A percentile compares a stretch with the other conserved stretches of the same genome.
These are phyloP conservation scores for Epichloe amarillans DNA, from an alignment of 2,329 filamentous ascomycete species.

Conservation along the genomic window DNA sequence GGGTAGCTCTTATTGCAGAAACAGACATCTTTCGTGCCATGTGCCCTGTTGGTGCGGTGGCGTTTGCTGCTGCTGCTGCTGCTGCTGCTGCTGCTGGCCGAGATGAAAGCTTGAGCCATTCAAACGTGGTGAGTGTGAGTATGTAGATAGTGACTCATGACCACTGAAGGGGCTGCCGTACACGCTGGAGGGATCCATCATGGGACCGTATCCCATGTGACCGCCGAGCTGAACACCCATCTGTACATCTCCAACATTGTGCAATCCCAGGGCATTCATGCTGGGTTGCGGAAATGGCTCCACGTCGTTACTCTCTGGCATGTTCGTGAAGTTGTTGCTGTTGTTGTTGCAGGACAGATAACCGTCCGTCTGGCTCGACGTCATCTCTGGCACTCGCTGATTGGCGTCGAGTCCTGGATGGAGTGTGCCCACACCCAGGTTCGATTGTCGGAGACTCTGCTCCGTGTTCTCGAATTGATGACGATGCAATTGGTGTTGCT, in stretches of 20 bases:
- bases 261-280: slow-evolving; percentile 20
- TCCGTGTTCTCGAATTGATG: slow-evolving; percentile 16
- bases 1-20: slow-evolving; percentile 4
- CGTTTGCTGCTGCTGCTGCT: neutral
- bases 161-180: slow-evolving; percentile 24
- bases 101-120: slow-evolving; percentile 6
- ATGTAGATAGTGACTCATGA: slow-evolving; percentile 22
- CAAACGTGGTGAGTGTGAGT: slow-evolving; percentile 21
- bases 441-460: slow-evolving; percentile 13
- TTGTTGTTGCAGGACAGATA: slow-evolving; percentile 11
- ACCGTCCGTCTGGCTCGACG: slow-evolving; percentile 10
- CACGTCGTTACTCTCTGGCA: slow-evolving; percentile 13
- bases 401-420: slow-evolving; percentile 13
- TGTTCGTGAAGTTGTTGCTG: slow-evolving; percentile 12
- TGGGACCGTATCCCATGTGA: slow-evolving; percentile 16
- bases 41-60: neutral
- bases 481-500: slow-evolving; percentile 14
- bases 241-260: slow-evolving; percentile 11
- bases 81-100: neutral
- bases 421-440: slow-evolving; percentile 15
- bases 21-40: slow-evolving; percentile 15
- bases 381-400: slow-evolving; percentile 14
- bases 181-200: slow-evolving; percentile 19
- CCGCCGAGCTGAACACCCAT: slow-evolving; percentile 13
- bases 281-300: slow-evolving; percentile 17